phyloP scores from a whole-genome alignment of 805 yeast genomes.

The Yamadazyma scolyti region DNA sequence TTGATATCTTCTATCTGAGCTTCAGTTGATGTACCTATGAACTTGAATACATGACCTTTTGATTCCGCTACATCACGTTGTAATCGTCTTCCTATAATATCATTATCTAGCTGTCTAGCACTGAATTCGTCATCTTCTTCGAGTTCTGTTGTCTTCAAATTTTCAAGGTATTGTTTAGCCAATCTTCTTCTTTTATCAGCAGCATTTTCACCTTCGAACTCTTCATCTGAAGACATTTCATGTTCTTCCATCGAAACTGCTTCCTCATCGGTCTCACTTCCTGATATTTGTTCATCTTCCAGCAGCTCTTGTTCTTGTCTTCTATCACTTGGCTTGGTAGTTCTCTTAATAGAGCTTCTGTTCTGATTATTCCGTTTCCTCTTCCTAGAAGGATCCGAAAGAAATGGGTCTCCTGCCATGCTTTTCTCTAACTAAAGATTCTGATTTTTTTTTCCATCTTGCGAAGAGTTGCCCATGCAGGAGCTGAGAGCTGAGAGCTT shows the following conservation, averaged over 20 bases:
- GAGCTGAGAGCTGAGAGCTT: too few species aligned
- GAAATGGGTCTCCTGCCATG: slow-evolving; percentile 61
- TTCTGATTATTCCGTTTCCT: slow-evolving; percentile 35
- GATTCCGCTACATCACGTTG: slow-evolving; percentile 87
- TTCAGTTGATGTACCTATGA: slow-evolving; percentile 49
- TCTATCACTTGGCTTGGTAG: slow-evolving; percentile 1
- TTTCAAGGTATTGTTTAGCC: slow-evolving; percentile 88
- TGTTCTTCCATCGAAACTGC: slow-evolving; percentile 37
- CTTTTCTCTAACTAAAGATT: slow-evolving; percentile 4
- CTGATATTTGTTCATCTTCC: slow-evolving; percentile 49
- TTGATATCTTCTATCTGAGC: slow-evolving; percentile 30
- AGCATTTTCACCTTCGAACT: slow-evolving; percentile 69
- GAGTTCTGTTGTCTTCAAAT: slow-evolving; percentile 48
- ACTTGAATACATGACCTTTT: slow-evolving; percentile 77
- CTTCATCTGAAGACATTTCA: slow-evolving; percentile 62
- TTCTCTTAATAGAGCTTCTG: slow-evolving; percentile 17
- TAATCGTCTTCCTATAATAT: slow-evolving; percentile 74
- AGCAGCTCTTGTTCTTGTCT: slow-evolving; percentile 12
- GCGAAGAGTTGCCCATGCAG: too few species aligned
- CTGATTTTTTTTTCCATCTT: too few species aligned
- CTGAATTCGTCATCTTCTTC: slow-evolving; percentile 55
- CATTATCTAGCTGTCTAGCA: slow-evolving; percentile 88
- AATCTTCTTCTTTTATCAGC: slow-evolving; percentile 92
- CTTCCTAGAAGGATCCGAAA: slow-evolving; percentile 56
- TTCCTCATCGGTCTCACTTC: slow-evolving; percentile 46